phyloP scores from a whole-genome alignment of 441 rosid species.

The Capsella rubella region DNA sequence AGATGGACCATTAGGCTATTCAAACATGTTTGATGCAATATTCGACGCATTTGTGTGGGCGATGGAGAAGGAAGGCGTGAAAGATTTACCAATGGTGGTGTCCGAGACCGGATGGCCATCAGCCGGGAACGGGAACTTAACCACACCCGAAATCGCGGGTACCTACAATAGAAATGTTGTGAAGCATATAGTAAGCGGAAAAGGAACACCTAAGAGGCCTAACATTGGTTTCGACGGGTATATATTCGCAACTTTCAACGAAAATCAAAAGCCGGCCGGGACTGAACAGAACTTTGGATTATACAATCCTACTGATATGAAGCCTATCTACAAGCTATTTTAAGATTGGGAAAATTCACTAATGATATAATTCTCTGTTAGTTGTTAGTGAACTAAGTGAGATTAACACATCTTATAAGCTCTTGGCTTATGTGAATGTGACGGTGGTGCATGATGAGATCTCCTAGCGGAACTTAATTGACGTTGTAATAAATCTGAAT shows the following conservation, averaged over 20 bases:
- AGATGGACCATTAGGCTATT: constrained; percentile 25
- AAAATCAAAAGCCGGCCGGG: background rate
- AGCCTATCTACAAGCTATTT: constrained; percentile 34
- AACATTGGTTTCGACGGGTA: constrained; percentile 16
- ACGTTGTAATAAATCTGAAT: background rate
- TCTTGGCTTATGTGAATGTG: background rate
- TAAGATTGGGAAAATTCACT: constrained; percentile 17
- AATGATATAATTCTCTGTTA: no score
- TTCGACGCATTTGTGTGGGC: background rate
- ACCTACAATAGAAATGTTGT: constrained; percentile 41
- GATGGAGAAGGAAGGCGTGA: constrained; percentile 1
- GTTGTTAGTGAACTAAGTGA: background rate
- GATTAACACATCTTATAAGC: background rate
- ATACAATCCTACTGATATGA: constrained; percentile 37
- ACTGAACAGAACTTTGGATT: constrained; percentile 3
- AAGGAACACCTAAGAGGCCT: constrained; percentile 48
- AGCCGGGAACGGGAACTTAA: constrained; percentile 40
- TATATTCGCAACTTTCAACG: constrained; percentile 30
- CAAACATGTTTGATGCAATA: constrained; percentile 19
- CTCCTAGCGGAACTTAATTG: background rate
- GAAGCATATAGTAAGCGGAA: constrained; percentile 21
- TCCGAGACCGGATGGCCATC: constrained; percentile 44
- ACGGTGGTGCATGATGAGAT: background rate
- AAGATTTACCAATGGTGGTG: constrained; percentile 18
- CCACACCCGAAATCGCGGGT: constrained; percentile 35